Percentiles rank a stretch among this genome's conserved stretches.
Evolutionary conservation across 192 early-diverging fungal species (phyloP).

Genomic region (Coemansia sp.): DNA sequence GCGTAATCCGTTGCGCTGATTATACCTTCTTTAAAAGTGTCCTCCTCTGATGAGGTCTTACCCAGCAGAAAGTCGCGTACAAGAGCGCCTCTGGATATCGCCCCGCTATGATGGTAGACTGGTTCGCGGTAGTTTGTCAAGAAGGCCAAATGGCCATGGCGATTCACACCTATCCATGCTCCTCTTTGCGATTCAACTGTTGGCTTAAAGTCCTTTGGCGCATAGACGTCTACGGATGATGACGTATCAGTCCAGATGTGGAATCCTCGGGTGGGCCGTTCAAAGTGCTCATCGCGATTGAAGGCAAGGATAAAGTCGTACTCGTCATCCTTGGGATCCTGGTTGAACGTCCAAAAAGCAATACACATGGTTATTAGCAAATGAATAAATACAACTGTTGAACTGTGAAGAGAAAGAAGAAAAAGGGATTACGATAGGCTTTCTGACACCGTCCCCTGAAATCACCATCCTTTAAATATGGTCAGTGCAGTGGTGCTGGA

Average conservation of each 20-base stretch:
- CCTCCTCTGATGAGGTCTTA: neutral
- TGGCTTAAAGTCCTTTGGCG: conserved; percentile 43
- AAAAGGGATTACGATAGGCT: neutral
- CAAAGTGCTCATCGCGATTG: conserved; percentile 48
- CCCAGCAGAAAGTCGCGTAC: conserved; percentile 37
- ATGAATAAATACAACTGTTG: neutral
- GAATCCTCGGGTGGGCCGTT: conserved; percentile 33
- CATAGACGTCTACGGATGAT: conserved; percentile 19
- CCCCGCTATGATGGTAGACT: conserved; percentile 7
- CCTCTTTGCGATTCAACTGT: conserved; percentile 21
- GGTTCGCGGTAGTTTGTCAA: conserved; percentile 44
- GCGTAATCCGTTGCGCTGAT: conserved; percentile 26
- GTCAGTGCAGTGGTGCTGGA: neutral
- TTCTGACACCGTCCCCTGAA: neutral
- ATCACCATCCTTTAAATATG: neutral
- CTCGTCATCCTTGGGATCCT: neutral
- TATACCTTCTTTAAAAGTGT: neutral
- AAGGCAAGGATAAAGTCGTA: conserved; percentile 32
- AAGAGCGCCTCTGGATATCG: conserved; percentile 45
- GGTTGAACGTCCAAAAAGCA: conserved; percentile 23
- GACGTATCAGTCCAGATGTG: conserved; percentile 28
- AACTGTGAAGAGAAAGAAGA: neutral
- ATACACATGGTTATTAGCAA: conserved; percentile 27
- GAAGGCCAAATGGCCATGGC: conserved; percentile 24
- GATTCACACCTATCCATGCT: conserved; percentile 37